Percentiles rank a stretch among this genome's conserved stretches.
phyloP scores from a whole-genome alignment of 495 filamentous ascomycete genomes.

The Platismatia glauca region DNA sequence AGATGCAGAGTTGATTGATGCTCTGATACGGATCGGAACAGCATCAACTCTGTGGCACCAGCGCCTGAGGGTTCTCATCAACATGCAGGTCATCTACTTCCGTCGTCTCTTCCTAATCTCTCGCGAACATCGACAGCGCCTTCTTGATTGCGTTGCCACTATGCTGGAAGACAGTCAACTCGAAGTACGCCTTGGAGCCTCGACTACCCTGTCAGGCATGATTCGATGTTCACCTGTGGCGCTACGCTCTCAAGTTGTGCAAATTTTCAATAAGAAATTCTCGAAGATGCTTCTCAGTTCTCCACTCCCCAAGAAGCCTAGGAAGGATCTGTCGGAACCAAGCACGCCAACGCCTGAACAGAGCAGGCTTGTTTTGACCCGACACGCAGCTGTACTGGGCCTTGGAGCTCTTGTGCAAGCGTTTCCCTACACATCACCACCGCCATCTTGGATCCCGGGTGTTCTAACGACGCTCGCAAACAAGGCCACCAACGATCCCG shows the following conservation, averaged over 20 bases:
- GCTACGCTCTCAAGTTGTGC: conserved; percentile 68
- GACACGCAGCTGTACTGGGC: conserved; percentile 88
- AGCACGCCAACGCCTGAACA: conserved; percentile 75
- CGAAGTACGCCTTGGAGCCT: conserved; percentile 89
- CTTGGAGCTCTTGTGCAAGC: conserved; percentile 87
- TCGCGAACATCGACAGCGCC: conserved; percentile 59
- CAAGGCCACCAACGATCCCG: conserved; percentile 77
- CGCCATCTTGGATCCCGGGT: conserved; percentile 88
- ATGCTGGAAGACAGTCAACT: conserved; percentile 91
- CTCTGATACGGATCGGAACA: conserved; percentile 81
- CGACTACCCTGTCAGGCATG: conserved; percentile 91
- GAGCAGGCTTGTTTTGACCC: conserved; percentile 64
- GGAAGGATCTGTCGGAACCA: conserved; percentile 32
- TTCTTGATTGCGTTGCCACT: conserved; percentile 82
- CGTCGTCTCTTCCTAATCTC: conserved; percentile 89
- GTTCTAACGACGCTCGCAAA: conserved; percentile 79
- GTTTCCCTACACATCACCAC: conserved; percentile 93
- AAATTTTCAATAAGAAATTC: conserved; percentile 68
- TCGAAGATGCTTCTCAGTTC: conserved; percentile 65
- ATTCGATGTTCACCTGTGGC: conserved; percentile 87
- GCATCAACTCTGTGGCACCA: conserved; percentile 91
- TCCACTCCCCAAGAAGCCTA: conserved; percentile 71
- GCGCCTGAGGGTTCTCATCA: conserved; percentile 90
- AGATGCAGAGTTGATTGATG: conserved; percentile 71
- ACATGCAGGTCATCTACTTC: conserved; percentile 99